A percentile compares a stretch with the other conserved stretches of the same genome.
Conservation (phyloP, 2,329 filamentous ascomycete species). For the Scytalidium lignicola region DNA sequence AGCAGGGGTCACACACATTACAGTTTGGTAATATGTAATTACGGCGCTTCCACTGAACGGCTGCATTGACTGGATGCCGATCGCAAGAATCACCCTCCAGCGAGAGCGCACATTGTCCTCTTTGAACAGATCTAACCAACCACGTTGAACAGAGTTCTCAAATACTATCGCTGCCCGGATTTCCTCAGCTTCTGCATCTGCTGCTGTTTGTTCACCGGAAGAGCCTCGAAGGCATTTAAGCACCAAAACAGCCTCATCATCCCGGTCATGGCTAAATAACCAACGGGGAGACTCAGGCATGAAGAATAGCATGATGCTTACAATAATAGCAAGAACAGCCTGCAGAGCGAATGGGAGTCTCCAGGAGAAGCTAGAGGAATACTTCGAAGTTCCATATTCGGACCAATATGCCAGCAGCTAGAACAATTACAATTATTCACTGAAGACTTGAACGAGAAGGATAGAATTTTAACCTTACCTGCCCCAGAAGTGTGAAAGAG, state of each 20-base stretch:
- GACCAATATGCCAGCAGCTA: background rate
- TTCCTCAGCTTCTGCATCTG: background rate
- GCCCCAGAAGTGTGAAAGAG: background rate
- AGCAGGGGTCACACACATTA: background rate
- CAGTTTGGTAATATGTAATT: slow-evolving; percentile 24
- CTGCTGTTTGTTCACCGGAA: background rate
- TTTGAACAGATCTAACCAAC: background rate
- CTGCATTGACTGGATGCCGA: slow-evolving; percentile 44
- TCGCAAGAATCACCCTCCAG: slow-evolving; percentile 30
- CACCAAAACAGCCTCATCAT: slow-evolving; percentile 15
- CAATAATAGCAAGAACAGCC: slow-evolving; percentile 35
- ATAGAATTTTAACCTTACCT: slow-evolving; percentile 36
- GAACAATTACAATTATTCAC: slow-evolving; percentile 19
- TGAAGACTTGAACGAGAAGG: slow-evolving; percentile 30
- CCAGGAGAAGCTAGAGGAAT: slow-evolving; percentile 35
- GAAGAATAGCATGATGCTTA: slow-evolving; percentile 28
- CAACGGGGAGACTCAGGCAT: slow-evolving; percentile 64
- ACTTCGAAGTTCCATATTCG: slow-evolving; percentile 27
- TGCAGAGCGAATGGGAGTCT: slow-evolving; percentile 29
- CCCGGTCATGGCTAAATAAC: slow-evolving; percentile 25
- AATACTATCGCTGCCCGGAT: background rate
- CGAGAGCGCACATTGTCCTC: background rate
- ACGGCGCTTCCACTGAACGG: slow-evolving; percentile 39
- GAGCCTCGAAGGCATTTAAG: background rate
- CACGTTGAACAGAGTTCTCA: background rate